Base-by-base conservation (phyloP, 2,329 filamentous ascomycete species). In the Curvularia verruculosa region DNA sequence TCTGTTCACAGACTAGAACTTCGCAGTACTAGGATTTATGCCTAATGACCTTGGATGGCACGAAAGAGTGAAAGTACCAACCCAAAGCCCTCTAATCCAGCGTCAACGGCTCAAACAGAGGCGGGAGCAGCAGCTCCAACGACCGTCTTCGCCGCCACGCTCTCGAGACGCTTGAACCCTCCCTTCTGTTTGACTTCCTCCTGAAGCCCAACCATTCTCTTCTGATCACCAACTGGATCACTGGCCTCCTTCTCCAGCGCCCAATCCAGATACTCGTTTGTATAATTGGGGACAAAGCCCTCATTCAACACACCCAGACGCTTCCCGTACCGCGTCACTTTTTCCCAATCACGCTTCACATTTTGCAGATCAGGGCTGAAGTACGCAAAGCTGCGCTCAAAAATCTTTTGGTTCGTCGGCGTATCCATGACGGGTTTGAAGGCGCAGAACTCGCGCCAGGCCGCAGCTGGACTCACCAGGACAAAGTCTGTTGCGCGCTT, bases 271-370 rank as follows among this genome's bases (percentile, higher is more conserved):
- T 85, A 90, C 63, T 84, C 78, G 64, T 92, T 92, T 66, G 88
- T 91, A 77, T 91, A 92, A 80, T 92, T 92, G 13, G 89, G 85
- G 71, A 78, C 74, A 68, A 92, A 92, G 63, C 70, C 74, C 15
- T 81, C 79, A n/a, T 83, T 81, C 56, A 92, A 71, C 23, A 92
- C 87, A 3, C 84, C 87, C 2, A 92, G 81, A 3, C 89, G 81
- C 82, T 91, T 90, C 29, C 89, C 89, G 71, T 92, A 92, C 61
- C 81, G 82, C 44, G 89, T 92, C 10, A 92, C 90, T 82, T 92
- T 92, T 56, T 82, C 77, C 89, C 89, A 92, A 78, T 92, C 89
- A 46, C 90, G 84, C 51, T 76, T 65, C 5, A 92, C 89, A 64
- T 92, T 92, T 84, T 90, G 88, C 63, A 92, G 71, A 64, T 92